Evolutionary conservation across 23 red algal genomes (phyloP).

Genomic region (Chondrus crispus): DNA sequence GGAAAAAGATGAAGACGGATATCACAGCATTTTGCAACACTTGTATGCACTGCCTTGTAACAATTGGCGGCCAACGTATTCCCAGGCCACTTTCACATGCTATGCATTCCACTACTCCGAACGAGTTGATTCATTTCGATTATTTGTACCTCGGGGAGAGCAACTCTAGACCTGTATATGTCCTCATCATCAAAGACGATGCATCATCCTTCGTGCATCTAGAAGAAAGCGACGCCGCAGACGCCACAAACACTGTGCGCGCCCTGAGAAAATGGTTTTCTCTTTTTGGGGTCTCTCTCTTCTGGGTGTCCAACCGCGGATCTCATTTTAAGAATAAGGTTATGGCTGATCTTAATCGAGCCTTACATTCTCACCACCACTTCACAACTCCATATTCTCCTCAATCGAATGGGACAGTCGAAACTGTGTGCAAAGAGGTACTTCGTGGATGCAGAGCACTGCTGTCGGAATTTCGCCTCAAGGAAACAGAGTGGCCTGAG

Average conservation of each 20-base stretch:
- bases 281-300: background rate
- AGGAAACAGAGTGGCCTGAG: background rate
- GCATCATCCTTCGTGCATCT: background rate
- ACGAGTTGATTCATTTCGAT: constrained; percentile 14
- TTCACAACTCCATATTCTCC: background rate
- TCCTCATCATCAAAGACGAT: constrained; percentile 24
- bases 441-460: background rate
- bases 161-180: background rate
- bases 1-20: background rate
- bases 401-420: background rate
- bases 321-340: constrained; percentile 12
- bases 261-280: background rate
- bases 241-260: background rate
- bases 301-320: constrained; percentile 9
- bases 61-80: background rate
- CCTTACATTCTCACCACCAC: background rate
- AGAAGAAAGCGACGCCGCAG: background rate
- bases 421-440: background rate
- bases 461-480: background rate
- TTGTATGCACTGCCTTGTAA: constrained; percentile 1
- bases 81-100: background rate
- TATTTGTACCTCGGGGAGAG: background rate
- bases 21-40: background rate
- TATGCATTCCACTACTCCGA: background rate
- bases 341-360: background rate